Evolutionary conservation across 1,284 basidiomycete species (phyloP), one percentile per base, ranked within the genome.

Genomic region (Ceratobasidium papillatum): DNA sequence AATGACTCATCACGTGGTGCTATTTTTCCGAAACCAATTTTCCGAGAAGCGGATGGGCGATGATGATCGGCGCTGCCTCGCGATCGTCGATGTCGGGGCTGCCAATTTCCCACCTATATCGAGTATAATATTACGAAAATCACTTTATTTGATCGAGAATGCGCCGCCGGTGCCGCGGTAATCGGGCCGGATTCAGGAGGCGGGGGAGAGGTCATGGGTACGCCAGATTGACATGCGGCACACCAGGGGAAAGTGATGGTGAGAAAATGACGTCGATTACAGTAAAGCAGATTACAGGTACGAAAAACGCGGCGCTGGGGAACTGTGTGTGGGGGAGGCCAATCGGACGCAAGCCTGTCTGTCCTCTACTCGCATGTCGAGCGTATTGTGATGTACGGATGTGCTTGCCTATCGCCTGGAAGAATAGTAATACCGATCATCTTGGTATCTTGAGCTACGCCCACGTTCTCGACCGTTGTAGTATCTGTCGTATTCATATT

Each of bases 1-100:
- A 47, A 63, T 63, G 22, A 43, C 58, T 41, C 11, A 25, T 63
- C 61, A 63, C 61, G 61, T 63, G 61, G 5, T 8, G 14, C 8
- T n/a, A 17, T 43, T 47, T 63, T 47, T 47, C 61, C 61, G 61
- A 47, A 30, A 14, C 4, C 9, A 9, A 43, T 27, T 59, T 58
- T 49, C 41, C 52, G 54, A 71, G 52, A 71, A 71, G 68, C 68
- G 49, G 64, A n/a, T 19, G 54, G 38, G 68, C 68, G 38, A 56
- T 61, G 68, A 71, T 71, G 68, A 71, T 71, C 68, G 68, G 54
- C 56, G 43, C 54, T 58, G 61, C 38, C n/a, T 41, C n/a, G 27
- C 27, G 68, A 71, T 71, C 68, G 68, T 59, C 68, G 68, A 71
- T 71, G 54, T 43, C 54, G 56, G 41, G 45, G 27, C 25, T 25